Evolutionary conservation across 225 moss, liverwort and hornwort genomes (phyloP).

Genomic region (Physcomitrellopsis africana): DNA sequence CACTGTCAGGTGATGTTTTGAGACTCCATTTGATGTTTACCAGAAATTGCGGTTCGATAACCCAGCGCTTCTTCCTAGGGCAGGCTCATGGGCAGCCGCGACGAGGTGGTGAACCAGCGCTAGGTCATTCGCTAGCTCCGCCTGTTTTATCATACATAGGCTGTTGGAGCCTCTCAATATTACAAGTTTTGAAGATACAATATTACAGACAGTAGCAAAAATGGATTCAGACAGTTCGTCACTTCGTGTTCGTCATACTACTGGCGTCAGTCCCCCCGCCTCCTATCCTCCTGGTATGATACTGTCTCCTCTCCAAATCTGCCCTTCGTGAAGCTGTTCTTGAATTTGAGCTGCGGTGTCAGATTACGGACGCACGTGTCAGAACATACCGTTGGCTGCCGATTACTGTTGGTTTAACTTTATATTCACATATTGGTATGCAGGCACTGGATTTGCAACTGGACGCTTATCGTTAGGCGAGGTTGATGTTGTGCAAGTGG

Average conservation of each 20-base stretch:
- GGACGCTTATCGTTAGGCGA: constrained; percentile 65
- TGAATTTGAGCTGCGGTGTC: background rate
- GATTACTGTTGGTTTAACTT: too few relatives aligned
- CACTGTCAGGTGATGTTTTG: background rate
- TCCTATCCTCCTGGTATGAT: constrained; percentile 46
- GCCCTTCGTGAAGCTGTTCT: background rate
- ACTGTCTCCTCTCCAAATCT: background rate
- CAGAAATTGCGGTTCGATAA: background rate
- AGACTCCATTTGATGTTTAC: background rate
- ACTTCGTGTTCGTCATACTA: constrained; percentile 42
- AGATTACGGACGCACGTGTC: background rate
- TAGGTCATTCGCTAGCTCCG: background rate
- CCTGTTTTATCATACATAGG: background rate
- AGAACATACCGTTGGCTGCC: background rate
- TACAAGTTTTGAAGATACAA: constrained; percentile 17
- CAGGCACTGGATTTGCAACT: constrained; percentile 76
- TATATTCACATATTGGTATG: background rate
- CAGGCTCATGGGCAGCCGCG: background rate
- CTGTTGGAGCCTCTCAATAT: background rate
- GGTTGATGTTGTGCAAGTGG: constrained; percentile 51
- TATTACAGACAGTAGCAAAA: background rate
- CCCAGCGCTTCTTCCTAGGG: background rate
- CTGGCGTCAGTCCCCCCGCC: constrained; percentile 31
- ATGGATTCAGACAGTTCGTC: constrained; percentile 35
- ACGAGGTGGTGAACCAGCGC: constrained; percentile 4